Base-by-base conservation (phyloP, 1,284 basidiomycete genomes). In the Rhodotorula sp. region DNA sequence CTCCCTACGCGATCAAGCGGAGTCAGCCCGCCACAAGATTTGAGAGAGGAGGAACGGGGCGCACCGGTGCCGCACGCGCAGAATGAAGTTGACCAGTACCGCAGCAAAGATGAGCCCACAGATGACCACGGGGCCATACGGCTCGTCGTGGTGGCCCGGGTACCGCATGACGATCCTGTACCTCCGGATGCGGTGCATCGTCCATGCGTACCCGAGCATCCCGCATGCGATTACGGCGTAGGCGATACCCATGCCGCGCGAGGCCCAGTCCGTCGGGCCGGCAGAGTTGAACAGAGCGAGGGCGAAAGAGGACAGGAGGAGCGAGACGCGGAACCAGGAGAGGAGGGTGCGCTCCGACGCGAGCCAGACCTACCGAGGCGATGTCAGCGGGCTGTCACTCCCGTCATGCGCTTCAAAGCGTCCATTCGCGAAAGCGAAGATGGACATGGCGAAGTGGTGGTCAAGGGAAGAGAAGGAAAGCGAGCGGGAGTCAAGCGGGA, bases 221-320 rank as follows among this genome's bases (percentile, higher is more conserved):
- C 78, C 70, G 12, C 80, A 70, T 9, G 79, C 80, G 55, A 98
- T 91, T 4, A 85, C 77, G 13, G 94, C 93, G 78, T 98, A 99
- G 2, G 87, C 83, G 75, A 92, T 89, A 0, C 94, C 92, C 81
- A 99, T 95, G 48, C 84, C 85, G 46, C 88, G 87, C 1, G 92
- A 90, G 44, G 92, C 82, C 1, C 85, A 78, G 78, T 96, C 92
- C 71, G 78, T 62, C 76, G 82, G 67, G 78, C 80, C 54, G 21
- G 92, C 91, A 0, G 90, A 88, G 79, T 96, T 95, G 85, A 91
- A 94, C 3, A 99, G 85, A 0, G 92, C 94, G 29, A 96, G 84
- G 0, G 94, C 86, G 54, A 99, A 88, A 0, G 92, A 90, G 9
- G 90, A 93, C 68, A 97, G 85, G 32, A 98, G 85, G 56, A 98